These are phyloP conservation scores for Microcos paniculata DNA, from an alignment of 345 rosid genomes.

Conservation along the genomic window DNA sequence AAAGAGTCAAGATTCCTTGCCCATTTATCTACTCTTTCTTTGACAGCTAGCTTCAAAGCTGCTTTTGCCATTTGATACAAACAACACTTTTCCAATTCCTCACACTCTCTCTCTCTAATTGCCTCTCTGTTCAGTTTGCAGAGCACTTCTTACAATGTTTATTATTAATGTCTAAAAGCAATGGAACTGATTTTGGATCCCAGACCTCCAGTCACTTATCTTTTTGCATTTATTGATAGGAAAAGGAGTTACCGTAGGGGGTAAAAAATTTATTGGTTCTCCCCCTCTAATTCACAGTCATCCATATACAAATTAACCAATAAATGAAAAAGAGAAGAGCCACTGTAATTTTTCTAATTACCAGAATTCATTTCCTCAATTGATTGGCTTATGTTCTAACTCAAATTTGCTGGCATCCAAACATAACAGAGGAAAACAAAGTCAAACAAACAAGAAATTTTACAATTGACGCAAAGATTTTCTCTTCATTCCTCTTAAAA, in stretches of 20 bases:
- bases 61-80: slow-evolving; percentile 28
- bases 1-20: slow-evolving; percentile 59
- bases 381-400: not conserved
- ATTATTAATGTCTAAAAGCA: slow-evolving; percentile 19
- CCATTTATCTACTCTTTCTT: slow-evolving; percentile 37
- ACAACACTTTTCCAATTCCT: slow-evolving; percentile 8
- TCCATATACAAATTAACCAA: not conserved
- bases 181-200: slow-evolving; percentile 17
- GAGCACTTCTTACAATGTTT: slow-evolving; percentile 16
- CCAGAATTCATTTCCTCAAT: not conserved
- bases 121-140: not conserved
- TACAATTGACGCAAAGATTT: slow-evolving; percentile 40
- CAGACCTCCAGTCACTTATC: slow-evolving; percentile 1
- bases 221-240: slow-evolving; percentile 21
- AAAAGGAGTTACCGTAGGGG: not conserved
- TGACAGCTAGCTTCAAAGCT: slow-evolving; percentile 36
- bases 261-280: not conserved
- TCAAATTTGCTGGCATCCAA: slow-evolving; percentile 18
- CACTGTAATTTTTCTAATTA: no score
- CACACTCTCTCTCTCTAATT: not conserved
- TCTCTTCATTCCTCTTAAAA: slow-evolving; percentile 29
- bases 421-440: not conserved
- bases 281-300: not conserved
- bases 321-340: not conserved
- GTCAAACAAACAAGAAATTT: slow-evolving; percentile 10